Evolutionary conservation across 805 yeast species (phyloP).

Genomic region (Candida xyloterini): DNA sequence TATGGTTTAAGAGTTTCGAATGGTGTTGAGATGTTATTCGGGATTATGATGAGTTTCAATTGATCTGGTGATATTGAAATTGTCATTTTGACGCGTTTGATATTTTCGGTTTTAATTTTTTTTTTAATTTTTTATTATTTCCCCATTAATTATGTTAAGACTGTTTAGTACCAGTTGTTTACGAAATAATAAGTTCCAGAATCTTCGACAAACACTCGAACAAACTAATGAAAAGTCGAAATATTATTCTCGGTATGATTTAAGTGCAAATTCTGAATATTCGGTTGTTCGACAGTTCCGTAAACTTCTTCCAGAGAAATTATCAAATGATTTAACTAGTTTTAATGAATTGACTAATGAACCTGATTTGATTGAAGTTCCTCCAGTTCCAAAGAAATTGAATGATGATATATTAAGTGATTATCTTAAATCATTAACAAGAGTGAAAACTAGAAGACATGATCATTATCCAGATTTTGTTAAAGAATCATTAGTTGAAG

Average conservation of each 20-base stretch:
- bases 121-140: background rate
- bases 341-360: slow-evolving; percentile 5
- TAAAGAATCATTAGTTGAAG: slow-evolving; percentile 6
- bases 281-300: slow-evolving; percentile 14
- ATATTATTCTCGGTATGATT: slow-evolving; percentile 9
- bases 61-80: slow-evolving; percentile 6
- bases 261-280: slow-evolving; percentile 12
- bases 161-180: background rate
- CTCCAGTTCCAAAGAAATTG: slow-evolving; percentile 13
- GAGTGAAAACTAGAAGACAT: slow-evolving; percentile 13
- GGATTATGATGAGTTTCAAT: slow-evolving; percentile 17
- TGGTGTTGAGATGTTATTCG: slow-evolving; percentile 2
- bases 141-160: background rate
- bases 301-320: slow-evolving; percentile 2
- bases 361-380: slow-evolving; percentile 7
- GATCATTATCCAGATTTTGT: slow-evolving; percentile 9
- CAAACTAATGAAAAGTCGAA: background rate
- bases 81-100: slow-evolving; percentile 5
- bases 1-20: slow-evolving; percentile 1
- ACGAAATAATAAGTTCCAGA: slow-evolving; percentile 1
- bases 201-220: background rate
- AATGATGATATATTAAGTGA: slow-evolving; percentile 2
- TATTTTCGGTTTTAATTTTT: background rate
- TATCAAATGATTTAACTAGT: slow-evolving; percentile 2
- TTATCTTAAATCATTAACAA: slow-evolving; percentile 11